Evolutionary conservation across 768 basidiomycete genomes (phyloP).

Genomic region (Cystofilobasidium ferigula): DNA sequence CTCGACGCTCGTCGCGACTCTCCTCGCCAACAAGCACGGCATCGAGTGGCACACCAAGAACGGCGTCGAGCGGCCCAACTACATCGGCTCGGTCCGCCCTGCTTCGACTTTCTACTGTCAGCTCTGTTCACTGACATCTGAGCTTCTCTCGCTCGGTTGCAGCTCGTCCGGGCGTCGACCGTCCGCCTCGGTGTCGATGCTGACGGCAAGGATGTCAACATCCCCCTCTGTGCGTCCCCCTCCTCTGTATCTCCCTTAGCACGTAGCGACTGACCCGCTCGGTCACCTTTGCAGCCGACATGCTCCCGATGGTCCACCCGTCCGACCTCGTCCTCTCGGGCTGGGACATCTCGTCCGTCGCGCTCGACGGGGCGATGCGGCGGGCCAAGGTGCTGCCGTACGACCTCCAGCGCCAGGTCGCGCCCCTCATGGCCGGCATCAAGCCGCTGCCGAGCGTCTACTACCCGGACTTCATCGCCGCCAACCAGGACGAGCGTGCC

Average conservation of each 20-base stretch:
- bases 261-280: not conserved
- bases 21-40: slow-evolving; percentile 89
- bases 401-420: slow-evolving; percentile 91
- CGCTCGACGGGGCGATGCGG: slow-evolving; percentile 84
- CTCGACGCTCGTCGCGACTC: slow-evolving; percentile 80
- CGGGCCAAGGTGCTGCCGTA: slow-evolving; percentile 90
- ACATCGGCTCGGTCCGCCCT: slow-evolving; percentile 45
- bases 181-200: slow-evolving; percentile 78
- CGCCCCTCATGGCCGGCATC: slow-evolving; percentile 60
- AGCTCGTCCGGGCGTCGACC: slow-evolving; percentile 92
- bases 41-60: slow-evolving; percentile 90
- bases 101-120: not conserved
- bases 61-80: slow-evolving; percentile 87
- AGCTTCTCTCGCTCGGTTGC: not conserved
- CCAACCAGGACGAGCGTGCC: slow-evolving; percentile 90
- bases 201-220: slow-evolving; percentile 73
- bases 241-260: slow-evolving; percentile 47
- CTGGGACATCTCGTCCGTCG: slow-evolving; percentile 85
- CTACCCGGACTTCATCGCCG: slow-evolving; percentile 85
- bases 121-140: not conserved
- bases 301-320: slow-evolving; percentile 48
- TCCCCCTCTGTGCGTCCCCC: slow-evolving; percentile 82
- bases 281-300: not conserved
- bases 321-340: slow-evolving; percentile 91
- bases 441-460: slow-evolving; percentile 83